Conservation (phyloP, 768 basidiomycete species). For the Clitopilus hobsonii region DNA sequence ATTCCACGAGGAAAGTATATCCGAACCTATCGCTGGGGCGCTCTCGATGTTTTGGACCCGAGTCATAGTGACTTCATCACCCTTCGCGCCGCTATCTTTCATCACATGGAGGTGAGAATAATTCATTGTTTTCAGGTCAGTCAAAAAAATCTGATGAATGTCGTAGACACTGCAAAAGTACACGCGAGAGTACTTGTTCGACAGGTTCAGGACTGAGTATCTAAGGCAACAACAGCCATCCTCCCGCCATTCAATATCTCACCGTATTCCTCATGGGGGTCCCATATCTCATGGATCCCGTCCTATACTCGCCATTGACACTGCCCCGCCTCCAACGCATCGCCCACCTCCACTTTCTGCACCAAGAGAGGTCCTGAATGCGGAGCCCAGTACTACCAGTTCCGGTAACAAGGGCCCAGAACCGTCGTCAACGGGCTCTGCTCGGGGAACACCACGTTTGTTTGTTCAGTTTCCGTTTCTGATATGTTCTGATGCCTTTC, state of each 20-base stretch:
- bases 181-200: conserved; percentile 77
- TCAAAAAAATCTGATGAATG: conserved; percentile 10
- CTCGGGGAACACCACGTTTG: conserved; percentile 30
- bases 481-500: conserved; percentile 44
- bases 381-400: conserved; percentile 31
- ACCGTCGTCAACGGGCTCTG: conserved; percentile 13
- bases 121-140: conserved; percentile 8
- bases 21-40: conserved; percentile 81
- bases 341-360: conserved; percentile 42
- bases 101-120: conserved; percentile 80
- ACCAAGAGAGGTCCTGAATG: conserved; percentile 41
- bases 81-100: conserved; percentile 76
- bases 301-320: conserved; percentile 61
- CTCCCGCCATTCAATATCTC: conserved; percentile 42
- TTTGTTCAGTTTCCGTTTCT: conserved; percentile 4
- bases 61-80: conserved; percentile 77
- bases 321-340: conserved; percentile 41
- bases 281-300: conserved; percentile 43
- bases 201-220: conserved; percentile 67
- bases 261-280: conserved; percentile 40
- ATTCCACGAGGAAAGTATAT: conserved; percentile 59
- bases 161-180: conserved; percentile 78
- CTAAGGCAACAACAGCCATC: conserved; percentile 43
- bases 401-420: conserved; percentile 26
- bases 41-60: conserved; percentile 73